Base-by-base conservation (phyloP, 768 basidiomycete species). In the Mycena epipterygia region DNA sequence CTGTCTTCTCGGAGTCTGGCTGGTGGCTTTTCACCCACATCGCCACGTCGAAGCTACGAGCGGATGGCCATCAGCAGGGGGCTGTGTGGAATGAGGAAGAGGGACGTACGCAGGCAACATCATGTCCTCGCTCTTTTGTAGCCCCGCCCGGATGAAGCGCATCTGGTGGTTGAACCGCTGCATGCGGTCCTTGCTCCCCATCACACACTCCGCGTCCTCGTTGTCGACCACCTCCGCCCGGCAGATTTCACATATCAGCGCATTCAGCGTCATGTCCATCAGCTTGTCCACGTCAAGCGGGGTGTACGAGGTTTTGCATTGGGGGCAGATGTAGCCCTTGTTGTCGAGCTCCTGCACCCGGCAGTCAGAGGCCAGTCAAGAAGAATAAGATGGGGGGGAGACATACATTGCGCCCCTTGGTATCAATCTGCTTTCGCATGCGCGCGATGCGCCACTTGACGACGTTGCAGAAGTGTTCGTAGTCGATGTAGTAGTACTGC, bases 401-500 rank as follows among this genome's bases (percentile, higher is more conserved):
- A 84, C 90, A 64, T 69, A 96, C 97, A 81, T 97, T 95, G 73
- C 96, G 92, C 74, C 97, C 85, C 61, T 91, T 91, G 35, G 93
- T 91, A 82, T 99, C 96, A 72, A 99, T 95, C 69, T 90, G 90
- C 71, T 91, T 88, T 72, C 94, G 89, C 95, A 98, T 96, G 78
- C 94, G 93, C 6, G 95, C 95, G 62, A 99, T 90, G 44, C 97
- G 88, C 95, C 97, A 99, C 80, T 99, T 98, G 81, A 97, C 94
- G 52, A 99, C 96, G 81, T 99, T 96, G 82, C 95, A 96, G 79
- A 98, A 97, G 77, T 92, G 90, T 76, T 95, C 90, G 81, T 97
- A 96, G 83, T 99, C 93, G 79, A 99, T 94, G 82, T 95, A 98
- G 85, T 95, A 99, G 85, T 98, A 99, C 77, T 95, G 93, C 76